Conservation (phyloP, 345 rosid genomes). For the Dipteronia dyeriana region DNA sequence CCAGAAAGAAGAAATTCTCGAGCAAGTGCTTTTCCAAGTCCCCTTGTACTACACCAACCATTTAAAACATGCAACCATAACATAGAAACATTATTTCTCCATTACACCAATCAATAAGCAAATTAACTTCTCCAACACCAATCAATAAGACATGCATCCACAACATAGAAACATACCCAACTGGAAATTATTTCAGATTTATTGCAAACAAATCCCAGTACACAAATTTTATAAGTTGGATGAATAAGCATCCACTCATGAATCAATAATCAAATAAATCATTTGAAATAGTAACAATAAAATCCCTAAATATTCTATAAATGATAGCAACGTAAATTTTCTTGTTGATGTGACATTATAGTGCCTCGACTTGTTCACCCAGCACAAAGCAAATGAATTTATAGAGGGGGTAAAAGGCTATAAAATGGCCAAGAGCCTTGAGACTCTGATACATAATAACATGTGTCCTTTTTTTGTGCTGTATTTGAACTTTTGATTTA, state of each 20-base stretch:
- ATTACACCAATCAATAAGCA: conserved; percentile 6
- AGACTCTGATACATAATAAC: background rate
- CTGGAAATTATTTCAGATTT: background rate
- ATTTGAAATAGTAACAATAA: background rate
- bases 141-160: too few species aligned
- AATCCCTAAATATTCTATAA: background rate
- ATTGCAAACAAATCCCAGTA: background rate
- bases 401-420: background rate
- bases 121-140: background rate
- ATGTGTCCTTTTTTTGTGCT: background rate
- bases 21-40: conserved; percentile 97
- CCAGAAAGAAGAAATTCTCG: conserved; percentile 96
- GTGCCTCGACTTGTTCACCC: background rate
- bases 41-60: conserved; percentile 68
- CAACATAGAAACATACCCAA: background rate
- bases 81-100: conserved; percentile 1
- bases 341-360: background rate
- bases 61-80: conserved; percentile 22
- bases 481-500: background rate
- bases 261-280: conserved; percentile 1
- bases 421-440: conserved; percentile 2
- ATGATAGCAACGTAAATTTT: background rate
- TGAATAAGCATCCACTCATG: background rate
- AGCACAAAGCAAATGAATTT: background rate
- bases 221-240: background rate